Evolutionary conservation across 2,329 filamentous ascomycete species (phyloP).

Genomic region (Colletotrichum sp.): DNA sequence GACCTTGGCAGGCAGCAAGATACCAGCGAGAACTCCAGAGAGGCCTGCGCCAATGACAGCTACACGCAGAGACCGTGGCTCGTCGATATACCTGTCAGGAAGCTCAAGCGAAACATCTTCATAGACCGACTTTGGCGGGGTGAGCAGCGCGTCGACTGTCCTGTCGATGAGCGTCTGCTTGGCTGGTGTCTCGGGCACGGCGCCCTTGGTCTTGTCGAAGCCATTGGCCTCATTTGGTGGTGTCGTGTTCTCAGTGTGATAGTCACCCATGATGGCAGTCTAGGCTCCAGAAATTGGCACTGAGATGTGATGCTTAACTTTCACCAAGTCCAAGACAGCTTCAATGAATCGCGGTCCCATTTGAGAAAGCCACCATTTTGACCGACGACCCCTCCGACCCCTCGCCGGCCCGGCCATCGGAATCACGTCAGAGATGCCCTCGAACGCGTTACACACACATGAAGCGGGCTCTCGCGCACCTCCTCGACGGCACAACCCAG

Average conservation of each 20-base stretch:
- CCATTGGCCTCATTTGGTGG: not conserved
- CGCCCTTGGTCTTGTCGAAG: not conserved
- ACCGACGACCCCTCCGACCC: not conserved
- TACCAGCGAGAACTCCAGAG: conserved; percentile 66
- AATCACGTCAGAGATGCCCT: conserved; percentile 16
- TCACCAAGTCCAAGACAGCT: not conserved
- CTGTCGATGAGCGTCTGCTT: not conserved
- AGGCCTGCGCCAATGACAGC: conserved; percentile 70
- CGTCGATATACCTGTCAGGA: conserved; percentile 47
- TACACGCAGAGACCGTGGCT: conserved; percentile 54
- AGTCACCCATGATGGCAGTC: conserved; percentile 6
- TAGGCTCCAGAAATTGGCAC: not conserved
- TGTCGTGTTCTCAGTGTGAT: not conserved
- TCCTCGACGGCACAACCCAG: not conserved
- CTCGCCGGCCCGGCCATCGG: not conserved
- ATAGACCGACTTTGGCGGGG: conserved; percentile 10
- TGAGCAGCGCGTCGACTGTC: conserved; percentile 7
- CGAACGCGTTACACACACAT: conserved; percentile 9
- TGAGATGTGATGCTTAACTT: not conserved
- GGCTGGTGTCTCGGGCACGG: not conserved
- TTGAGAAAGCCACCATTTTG: not conserved
- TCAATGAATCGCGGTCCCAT: not conserved
- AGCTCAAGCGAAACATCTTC: conserved; percentile 26
- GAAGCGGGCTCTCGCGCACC: not conserved
- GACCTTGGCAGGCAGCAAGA: conserved; percentile 71